Conservation (phyloP, 352 stramenopile genomes). For the Thalassiosira delicatula region DNA sequence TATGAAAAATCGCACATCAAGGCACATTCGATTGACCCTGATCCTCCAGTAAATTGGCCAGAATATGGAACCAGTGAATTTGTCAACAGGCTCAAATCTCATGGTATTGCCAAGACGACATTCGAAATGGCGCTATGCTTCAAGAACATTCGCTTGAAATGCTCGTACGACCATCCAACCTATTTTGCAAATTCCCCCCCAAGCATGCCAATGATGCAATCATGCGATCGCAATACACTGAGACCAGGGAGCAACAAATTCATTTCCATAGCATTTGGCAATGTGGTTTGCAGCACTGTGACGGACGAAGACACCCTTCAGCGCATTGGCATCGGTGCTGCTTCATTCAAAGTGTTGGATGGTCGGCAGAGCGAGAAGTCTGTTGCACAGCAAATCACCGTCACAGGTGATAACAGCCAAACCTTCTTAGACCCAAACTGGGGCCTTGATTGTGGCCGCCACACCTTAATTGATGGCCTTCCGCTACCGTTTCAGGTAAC, state of each 20-base stretch:
- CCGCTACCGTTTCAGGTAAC: slow-evolving; percentile 77
- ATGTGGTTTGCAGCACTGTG: slow-evolving; percentile 63
- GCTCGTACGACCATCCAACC: slow-evolving; percentile 57
- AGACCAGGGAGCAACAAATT: slow-evolving; percentile 24
- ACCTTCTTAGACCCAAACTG: slow-evolving; percentile 71
- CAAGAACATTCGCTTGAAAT: slow-evolving; percentile 54
- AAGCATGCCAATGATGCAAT: slow-evolving; percentile 51
- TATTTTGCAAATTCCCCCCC: slow-evolving; percentile 62
- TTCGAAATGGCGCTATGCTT: slow-evolving; percentile 68
- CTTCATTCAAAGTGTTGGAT: slow-evolving; percentile 56
- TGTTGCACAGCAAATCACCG: slow-evolving; percentile 45
- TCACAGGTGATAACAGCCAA: slow-evolving; percentile 27
- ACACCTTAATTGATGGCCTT: slow-evolving; percentile 68
- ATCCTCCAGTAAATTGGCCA: slow-evolving; percentile 74
- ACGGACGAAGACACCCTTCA: slow-evolving; percentile 59
- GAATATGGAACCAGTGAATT: slow-evolving; percentile 74
- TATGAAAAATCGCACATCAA: slow-evolving; percentile 65
- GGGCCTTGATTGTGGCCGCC: slow-evolving; percentile 73
- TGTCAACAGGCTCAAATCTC: slow-evolving; percentile 52
- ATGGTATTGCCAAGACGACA: slow-evolving; percentile 16
- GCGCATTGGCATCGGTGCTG: slow-evolving; percentile 56
- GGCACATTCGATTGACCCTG: slow-evolving; percentile 45
- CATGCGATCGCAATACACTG: slow-evolving; percentile 9
- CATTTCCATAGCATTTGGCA: slow-evolving; percentile 58
- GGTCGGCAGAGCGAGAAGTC: slow-evolving; percentile 13